Percentiles rank a stretch among this genome's conserved stretches.
Conservation (phyloP, 192 early-diverging fungal genomes). For the Linnemannia elongata region DNA sequence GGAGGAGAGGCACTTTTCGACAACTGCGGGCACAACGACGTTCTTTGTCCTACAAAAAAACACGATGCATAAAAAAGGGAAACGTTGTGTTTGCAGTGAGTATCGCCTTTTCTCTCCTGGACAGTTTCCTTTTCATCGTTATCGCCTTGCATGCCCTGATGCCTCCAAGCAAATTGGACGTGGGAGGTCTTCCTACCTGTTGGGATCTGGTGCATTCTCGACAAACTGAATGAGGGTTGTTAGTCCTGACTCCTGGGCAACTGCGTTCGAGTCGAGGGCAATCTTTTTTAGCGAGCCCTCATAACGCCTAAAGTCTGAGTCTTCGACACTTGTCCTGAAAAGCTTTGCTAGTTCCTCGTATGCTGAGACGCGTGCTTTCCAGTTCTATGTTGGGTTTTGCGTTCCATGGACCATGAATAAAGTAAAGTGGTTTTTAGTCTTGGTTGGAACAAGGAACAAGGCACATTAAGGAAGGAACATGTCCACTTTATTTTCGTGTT, state of each 20-base stretch:
- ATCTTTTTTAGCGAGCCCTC: slow-evolving; percentile 85
- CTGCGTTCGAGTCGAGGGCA: slow-evolving; percentile 88
- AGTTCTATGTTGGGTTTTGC: slow-evolving; percentile 69
- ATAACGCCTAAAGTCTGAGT: slow-evolving; percentile 76
- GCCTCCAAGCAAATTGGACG: not conserved
- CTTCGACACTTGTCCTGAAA: slow-evolving; percentile 77
- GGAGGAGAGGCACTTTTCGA: slow-evolving; percentile 90
- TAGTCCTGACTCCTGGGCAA: slow-evolving; percentile 91
- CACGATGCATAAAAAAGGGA: not conserved
- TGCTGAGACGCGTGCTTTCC: slow-evolving; percentile 92
- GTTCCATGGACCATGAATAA: not conserved
- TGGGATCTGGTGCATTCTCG: slow-evolving; percentile 83
- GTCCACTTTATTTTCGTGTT: not conserved
- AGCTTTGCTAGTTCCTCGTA: slow-evolving; percentile 85
- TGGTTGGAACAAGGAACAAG: slow-evolving; percentile 24
- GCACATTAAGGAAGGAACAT: not conserved
- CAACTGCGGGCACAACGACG: slow-evolving; percentile 78
- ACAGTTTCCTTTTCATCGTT: not conserved
- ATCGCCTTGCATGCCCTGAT: not conserved
- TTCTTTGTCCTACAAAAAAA: slow-evolving; percentile 69
- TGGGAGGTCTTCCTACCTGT: slow-evolving; percentile 58
- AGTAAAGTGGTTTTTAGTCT: not conserved
- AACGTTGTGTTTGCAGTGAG: not conserved
- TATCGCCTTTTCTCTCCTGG: not conserved
- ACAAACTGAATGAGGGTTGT: slow-evolving; percentile 82